phyloP scores from a whole-genome alignment of 768 basidiomycete genomes.

The Rhodotorula diobovata region DNA sequence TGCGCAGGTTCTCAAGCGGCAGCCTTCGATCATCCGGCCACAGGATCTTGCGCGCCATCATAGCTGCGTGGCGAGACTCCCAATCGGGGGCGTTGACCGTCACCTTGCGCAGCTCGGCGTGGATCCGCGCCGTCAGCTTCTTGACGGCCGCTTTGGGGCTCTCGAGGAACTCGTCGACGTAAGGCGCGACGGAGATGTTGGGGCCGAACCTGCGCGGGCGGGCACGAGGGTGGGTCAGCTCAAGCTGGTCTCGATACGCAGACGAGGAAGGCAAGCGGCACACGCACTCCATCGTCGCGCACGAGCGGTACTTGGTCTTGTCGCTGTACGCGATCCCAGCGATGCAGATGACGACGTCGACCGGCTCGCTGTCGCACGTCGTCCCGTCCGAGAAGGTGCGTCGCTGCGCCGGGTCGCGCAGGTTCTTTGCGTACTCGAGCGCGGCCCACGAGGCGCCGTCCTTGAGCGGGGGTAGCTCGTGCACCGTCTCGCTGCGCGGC shows the following conservation, averaged over 20 bases:
- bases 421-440: constrained; percentile 82
- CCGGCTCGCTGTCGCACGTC: background rate
- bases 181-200: constrained; percentile 70
- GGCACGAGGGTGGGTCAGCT: too few relatives aligned
- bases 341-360: constrained; percentile 37
- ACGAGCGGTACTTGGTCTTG: constrained; percentile 89
- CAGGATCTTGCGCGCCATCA: constrained; percentile 88
- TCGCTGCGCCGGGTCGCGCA: constrained; percentile 48
- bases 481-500: constrained; percentile 67
- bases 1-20: constrained; percentile 72
- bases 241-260: too few relatives aligned
- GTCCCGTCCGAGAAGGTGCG: constrained; percentile 13
- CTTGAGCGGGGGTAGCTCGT: constrained; percentile 75
- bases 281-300: constrained; percentile 57
- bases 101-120: constrained; percentile 63
- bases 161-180: constrained; percentile 69
- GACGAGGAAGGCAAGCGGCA: background rate
- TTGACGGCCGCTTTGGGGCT: constrained; percentile 77
- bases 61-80: constrained; percentile 82
- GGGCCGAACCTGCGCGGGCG: constrained; percentile 64
- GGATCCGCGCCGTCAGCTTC: constrained; percentile 69
- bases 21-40: constrained; percentile 77
- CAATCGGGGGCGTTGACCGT: constrained; percentile 94
- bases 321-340: constrained; percentile 78
- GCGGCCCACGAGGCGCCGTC: constrained; percentile 95